Evolutionary conservation across 2,329 filamentous ascomycete genomes (phyloP), one percentile per base, ranked within the genome.

Genomic region (Epichloe hybrida): DNA sequence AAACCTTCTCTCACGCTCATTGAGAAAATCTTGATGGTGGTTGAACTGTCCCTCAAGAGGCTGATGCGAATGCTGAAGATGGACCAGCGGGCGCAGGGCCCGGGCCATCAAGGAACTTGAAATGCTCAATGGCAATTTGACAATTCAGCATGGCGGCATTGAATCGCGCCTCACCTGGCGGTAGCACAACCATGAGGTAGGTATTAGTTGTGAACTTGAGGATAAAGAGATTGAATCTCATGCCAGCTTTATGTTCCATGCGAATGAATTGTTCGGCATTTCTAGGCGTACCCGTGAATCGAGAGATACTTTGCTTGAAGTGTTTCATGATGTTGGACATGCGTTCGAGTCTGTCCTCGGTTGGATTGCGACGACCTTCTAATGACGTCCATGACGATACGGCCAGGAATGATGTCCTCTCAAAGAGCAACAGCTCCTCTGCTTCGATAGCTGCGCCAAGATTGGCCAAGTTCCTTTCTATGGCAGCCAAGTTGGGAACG

Each of bases 311-410:
- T 71, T 97, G 91, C 73, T 97, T 98, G 73, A 97, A 96, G 53
- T 91, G 90, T 72, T 98, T 98, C 70, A 98, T 86, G 62, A 98
- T 96, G 66, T 95, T 97, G 55, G 86, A 93, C 63, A 98, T 86
- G 58, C 77, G 85, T 73, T 98, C 93, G 60, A 95, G 89, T 3
- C 93, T 86, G 68, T 98, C 93, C 48, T 85, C 84, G 55, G 88
- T 94, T 1, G 93, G 91, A 65, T 98, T 98, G 48, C 79, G 69
- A 37, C 77, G 75, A 43, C 89, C 89, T 54, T 84, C 76, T 17
- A 80, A 75, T 2, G 86, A 84, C 5, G 87, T 87, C 70, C 95
- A 93, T 52, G 86, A 88, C 0, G 89, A 95, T n/a, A 98, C 90
- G 49, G 91, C 94, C 0, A 98, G 78, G 68, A 96, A 98, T 0